Evolutionary conservation across 169 alveolate species (phyloP).

Genomic region (Eimeria acervulina): DNA sequence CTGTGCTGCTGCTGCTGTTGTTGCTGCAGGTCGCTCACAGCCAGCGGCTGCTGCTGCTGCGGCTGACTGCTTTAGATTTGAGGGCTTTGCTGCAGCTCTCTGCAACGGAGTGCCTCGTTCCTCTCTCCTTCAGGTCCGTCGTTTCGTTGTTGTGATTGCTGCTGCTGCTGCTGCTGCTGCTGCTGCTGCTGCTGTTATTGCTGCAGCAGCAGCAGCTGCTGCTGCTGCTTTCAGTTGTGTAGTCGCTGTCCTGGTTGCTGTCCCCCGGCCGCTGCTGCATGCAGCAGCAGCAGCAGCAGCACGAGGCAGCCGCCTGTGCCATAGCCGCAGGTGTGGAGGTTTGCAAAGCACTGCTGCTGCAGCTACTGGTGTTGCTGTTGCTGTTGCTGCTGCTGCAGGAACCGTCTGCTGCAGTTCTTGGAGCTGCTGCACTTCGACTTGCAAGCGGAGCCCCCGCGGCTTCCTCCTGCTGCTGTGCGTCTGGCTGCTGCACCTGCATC

Average conservation of each 20-base stretch:
- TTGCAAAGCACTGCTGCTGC: neutral
- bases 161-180: neutral
- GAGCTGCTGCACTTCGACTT: conserved; percentile 75
- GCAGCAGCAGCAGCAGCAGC: neutral
- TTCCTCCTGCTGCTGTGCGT: conserved; percentile 53
- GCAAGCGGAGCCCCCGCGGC: conserved; percentile 59
- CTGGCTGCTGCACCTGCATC: conserved; percentile 59
- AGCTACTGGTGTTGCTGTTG: neutral
- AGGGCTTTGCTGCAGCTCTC: conserved; percentile 57
- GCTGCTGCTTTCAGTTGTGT: too few relatives aligned
- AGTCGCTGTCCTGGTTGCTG: too few relatives aligned
- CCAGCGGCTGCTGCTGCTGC: conserved; percentile 77
- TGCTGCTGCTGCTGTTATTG: neutral
- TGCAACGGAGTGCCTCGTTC: conserved; percentile 38
- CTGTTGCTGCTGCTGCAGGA: conserved; percentile 44
- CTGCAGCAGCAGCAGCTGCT: neutral
- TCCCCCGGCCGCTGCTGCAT: neutral
- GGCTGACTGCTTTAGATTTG: conserved; percentile 70
- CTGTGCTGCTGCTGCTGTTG: neutral
- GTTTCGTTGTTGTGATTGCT: neutral
- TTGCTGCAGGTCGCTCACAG: conserved; percentile 79
- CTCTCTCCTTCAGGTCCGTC: conserved; percentile 52
- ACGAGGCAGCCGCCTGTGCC: neutral
- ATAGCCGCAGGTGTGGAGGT: too few relatives aligned
- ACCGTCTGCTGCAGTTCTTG: conserved; percentile 62